Evolutionary conservation across 805 yeast species (phyloP), one percentile per base, ranked within the genome.

Genomic region (Yamadazyma tumulicola): DNA sequence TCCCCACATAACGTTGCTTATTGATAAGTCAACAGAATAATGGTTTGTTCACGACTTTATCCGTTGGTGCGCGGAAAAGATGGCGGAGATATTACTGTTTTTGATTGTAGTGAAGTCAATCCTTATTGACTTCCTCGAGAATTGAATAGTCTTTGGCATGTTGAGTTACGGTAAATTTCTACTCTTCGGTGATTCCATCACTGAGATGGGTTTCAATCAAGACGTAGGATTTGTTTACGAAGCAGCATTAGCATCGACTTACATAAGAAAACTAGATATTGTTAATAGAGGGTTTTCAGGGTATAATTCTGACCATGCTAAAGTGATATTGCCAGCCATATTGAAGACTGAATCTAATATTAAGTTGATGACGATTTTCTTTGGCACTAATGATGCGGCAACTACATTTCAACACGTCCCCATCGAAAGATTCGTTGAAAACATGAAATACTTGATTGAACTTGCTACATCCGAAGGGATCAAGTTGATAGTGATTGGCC

Each of bases 281-380:
- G 49, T 87, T 1, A 79, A 75, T 26, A 64, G 95, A 39, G 97
- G 97, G 0, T 85, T 64, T 49, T 52, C 77, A 1, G 96, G 97
- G 0, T 88, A 85, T 61, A 85, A 72, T 46, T 60, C 88, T 0
- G 72, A 76, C 22, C 79, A 79, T 59, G 87, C 75, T 0, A 49
- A 64, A 7, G 26, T 42, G 1, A 42, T 63, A 5, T 45, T 65
- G 19, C 64, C 61, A 12, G 57, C 65, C 30, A 46, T 85, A 4
- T 55, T 86, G 21, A 62, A 69, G 15, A 48, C 56, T 4, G 85
- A 59, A 31, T 48, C 48, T 11, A 44, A 49, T 17, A 38, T 63
- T 21, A 57, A 79, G 41, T 57, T 73, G 30, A 64, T 77, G 39
- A 75, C 79, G 8, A 60, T 87, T 2, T 87, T 83, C 52, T 77